Evolutionary conservation across 2,329 filamentous ascomycete genomes (phyloP).

Genomic region (Beauveria scarabaeidicola): DNA sequence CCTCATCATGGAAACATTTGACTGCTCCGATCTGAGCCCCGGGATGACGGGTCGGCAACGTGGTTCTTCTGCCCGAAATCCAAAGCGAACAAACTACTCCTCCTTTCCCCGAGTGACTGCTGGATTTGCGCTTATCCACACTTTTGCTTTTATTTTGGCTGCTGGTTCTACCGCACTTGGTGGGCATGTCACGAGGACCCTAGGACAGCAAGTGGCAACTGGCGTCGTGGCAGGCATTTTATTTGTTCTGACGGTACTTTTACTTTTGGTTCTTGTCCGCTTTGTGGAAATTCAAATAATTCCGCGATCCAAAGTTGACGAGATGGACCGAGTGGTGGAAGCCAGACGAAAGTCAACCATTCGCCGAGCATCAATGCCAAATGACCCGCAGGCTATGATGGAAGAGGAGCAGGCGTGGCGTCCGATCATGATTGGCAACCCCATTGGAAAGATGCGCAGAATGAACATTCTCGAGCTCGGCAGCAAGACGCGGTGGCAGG

Average conservation of each 20-base stretch:
- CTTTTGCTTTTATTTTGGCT: constrained; percentile 59
- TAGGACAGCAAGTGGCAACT: constrained; percentile 60
- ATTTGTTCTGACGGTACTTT: constrained; percentile 52
- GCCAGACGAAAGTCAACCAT: constrained; percentile 40
- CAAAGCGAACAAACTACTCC: constrained; percentile 59
- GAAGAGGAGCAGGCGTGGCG: constrained; percentile 55
- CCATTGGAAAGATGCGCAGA: constrained; percentile 56
- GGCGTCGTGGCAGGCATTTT: constrained; percentile 61
- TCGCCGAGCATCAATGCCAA: constrained; percentile 34
- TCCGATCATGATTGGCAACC: constrained; percentile 63
- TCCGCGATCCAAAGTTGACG: constrained; percentile 47
- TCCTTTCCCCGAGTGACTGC: constrained; percentile 66
- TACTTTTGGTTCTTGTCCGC: constrained; percentile 54
- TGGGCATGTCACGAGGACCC: constrained; percentile 54
- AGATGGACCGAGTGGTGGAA: constrained; percentile 45
- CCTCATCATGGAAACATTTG: constrained; percentile 72
- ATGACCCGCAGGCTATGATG: constrained; percentile 30
- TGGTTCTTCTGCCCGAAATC: constrained; percentile 28
- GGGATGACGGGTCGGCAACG: constrained; percentile 54
- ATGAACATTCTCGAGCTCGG: constrained; percentile 68
- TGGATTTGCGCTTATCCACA: constrained; percentile 62
- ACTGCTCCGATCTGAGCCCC: constrained; percentile 69
- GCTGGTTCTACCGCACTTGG: constrained; percentile 60
- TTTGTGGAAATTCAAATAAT: constrained; percentile 62
- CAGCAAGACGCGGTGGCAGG: constrained; percentile 59